A percentile compares a stretch with the other conserved stretches of the same genome.
phyloP scores from a whole-genome alignment of 2,329 filamentous ascomycete species.

The Cadophora malorum region DNA sequence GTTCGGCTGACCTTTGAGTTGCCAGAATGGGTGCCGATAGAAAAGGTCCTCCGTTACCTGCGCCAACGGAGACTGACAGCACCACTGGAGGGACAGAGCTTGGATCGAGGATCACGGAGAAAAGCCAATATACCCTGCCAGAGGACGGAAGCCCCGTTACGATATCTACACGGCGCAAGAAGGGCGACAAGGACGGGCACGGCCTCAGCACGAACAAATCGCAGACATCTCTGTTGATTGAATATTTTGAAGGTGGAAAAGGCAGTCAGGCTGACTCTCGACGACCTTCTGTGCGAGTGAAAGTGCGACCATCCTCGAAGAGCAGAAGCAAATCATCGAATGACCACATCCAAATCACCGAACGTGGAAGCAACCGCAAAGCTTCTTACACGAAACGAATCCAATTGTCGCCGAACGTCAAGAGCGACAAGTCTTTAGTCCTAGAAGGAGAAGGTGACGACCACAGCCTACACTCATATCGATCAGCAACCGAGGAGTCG shows the following conservation, averaged over 20 bases:
- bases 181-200: slow-evolving; percentile 55
- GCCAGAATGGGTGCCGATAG: slow-evolving; percentile 45
- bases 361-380: slow-evolving; percentile 76
- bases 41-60: slow-evolving; percentile 72
- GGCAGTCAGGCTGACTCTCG: slow-evolving; percentile 58
- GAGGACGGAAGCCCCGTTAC: slow-evolving; percentile 92
- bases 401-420: slow-evolving; percentile 60
- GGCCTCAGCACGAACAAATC: slow-evolving; percentile 60
- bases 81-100: slow-evolving; percentile 65
- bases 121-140: slow-evolving; percentile 78
- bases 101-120: slow-evolving; percentile 71
- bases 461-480: slow-evolving; percentile 74
- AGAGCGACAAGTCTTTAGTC: slow-evolving; percentile 47
- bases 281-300: slow-evolving; percentile 73
- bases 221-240: slow-evolving; percentile 76
- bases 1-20: slow-evolving; percentile 32
- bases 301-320: slow-evolving; percentile 71
- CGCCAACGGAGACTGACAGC: slow-evolving; percentile 74
- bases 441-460: slow-evolving; percentile 63
- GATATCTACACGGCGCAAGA: slow-evolving; percentile 78
- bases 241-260: slow-evolving; percentile 76
- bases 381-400: slow-evolving; percentile 73
- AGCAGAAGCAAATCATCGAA: slow-evolving; percentile 52
- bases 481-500: slow-evolving; percentile 80
- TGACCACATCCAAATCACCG: slow-evolving; percentile 87